Base-by-base conservation (phyloP, 2,329 filamentous ascomycete species). In the Parastagonospora nodorum region DNA sequence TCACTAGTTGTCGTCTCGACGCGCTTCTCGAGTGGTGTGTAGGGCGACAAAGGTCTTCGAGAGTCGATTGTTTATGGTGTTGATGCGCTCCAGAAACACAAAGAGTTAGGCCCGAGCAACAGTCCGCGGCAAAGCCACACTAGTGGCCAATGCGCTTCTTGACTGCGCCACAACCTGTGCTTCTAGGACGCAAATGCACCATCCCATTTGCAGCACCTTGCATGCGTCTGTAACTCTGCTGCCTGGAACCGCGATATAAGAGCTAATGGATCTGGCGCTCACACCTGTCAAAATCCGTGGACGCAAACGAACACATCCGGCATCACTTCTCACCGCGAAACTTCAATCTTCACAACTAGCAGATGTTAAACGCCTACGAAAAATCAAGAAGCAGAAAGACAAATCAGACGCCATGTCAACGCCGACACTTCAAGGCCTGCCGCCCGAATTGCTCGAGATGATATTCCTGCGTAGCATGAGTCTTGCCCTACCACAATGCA, bases 391-490 rank as follows among this genome's bases (percentile, higher is more conserved):
- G 15, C 10, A 40, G 15, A 55, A 57, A 45, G 44, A 44, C 29
- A 31, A 40, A 16, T 39, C 50, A 16, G 45, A 62, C 50, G 63
- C 66, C 15, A 72, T 63, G 64, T 66, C 70, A 5, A 66, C 66
- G 0, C 67, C 70, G 5, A 66, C 66, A 0, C 65, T 74, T 12
- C 61, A 70, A 56, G 66, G 63, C 11, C 64, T 74, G 8, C 71
- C 71, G 2, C 60, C 63, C 35, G 71, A 74, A 50, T 50, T 74
- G 7, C 60, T 74, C 12, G 69, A 73, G 51, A 65, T 70, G 5
- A 63, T 74, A 8, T 74, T 74, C 36, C 58, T 74, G 7, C 48
- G 70, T 45, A 70, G 66, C 50, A 71, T 71, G 68, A 74, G 72
- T 50, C 63, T 65, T 5, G 53, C 64, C 1, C 66, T 74, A 12